A percentile compares a stretch with the other conserved stretches of the same genome.
Conservation (phyloP, 768 basidiomycete genomes). For the Cantharellus anzutake region DNA sequence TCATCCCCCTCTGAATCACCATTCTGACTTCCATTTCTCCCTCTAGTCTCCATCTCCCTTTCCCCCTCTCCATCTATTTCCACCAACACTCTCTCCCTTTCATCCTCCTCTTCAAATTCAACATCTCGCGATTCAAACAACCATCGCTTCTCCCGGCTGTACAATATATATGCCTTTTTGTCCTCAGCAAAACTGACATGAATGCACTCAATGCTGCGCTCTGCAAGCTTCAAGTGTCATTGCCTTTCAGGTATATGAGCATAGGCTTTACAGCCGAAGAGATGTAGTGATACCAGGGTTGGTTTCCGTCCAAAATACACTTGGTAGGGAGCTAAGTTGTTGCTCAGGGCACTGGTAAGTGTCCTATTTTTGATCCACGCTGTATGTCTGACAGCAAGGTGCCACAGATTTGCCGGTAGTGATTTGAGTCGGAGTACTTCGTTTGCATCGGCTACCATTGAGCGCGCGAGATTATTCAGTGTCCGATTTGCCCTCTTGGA, state of each 20-base stretch:
- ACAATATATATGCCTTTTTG: not conserved
- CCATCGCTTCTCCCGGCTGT: not conserved
- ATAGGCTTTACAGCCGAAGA: not conserved
- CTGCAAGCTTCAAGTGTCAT: not conserved
- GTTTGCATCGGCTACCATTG: not conserved
- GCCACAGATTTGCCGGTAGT: no score
- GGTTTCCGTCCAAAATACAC: not conserved
- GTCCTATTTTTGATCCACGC: not conserved
- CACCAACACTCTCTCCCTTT: no score
- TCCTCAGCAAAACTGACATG: not conserved
- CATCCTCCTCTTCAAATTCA: not conserved
- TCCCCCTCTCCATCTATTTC: no score
- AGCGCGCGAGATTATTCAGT: not conserved
- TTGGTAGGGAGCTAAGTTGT: not conserved
- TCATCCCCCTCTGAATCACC: no score
- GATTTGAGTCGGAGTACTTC: no score
- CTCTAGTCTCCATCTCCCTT: no score
- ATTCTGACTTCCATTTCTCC: no score
- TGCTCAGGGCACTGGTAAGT: not conserved
- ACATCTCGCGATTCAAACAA: not conserved
- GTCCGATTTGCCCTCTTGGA: slow-evolving; percentile 5
- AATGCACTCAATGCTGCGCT: not conserved
- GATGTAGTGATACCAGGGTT: not conserved
- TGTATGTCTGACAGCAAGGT: not conserved
- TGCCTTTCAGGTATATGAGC: slow-evolving; percentile 6